Evolutionary conservation across 345 rosid genomes (phyloP).

Genomic region (Ceriops tagal): DNA sequence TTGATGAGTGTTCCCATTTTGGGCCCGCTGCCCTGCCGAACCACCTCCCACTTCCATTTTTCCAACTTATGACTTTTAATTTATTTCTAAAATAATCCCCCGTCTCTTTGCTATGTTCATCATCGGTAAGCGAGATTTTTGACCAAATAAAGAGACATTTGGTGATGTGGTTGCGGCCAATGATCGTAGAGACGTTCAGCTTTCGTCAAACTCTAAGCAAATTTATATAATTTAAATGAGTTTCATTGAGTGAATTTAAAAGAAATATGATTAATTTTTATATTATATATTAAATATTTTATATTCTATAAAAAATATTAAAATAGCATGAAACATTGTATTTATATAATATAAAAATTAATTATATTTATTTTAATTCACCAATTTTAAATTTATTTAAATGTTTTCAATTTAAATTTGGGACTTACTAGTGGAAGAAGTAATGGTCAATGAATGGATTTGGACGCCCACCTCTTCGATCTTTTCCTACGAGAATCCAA

Average conservation of each 20-base stretch:
- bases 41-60: neutral
- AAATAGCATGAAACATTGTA: no score
- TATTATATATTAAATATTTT: neutral
- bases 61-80: neutral
- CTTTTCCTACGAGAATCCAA: conserved; percentile 34
- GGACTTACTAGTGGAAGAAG: conserved; percentile 23
- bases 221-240: neutral
- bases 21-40: neutral
- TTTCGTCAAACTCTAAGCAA: neutral
- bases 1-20: conserved; percentile 24
- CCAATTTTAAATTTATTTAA: neutral
- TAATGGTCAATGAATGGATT: conserved; percentile 26
- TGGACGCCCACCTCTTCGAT: conserved; percentile 25
- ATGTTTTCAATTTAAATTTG: neutral
- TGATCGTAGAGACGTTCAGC: conserved; percentile 20
- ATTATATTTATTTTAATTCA: no score
- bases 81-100: neutral
- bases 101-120: neutral
- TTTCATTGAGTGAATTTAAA: no score
- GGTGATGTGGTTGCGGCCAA: conserved; percentile 22
- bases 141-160: conserved; percentile 23
- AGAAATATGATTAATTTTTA: no score
- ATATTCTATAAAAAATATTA: no score
- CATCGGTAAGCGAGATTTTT: conserved; percentile 7
- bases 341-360: no score